Conservation (phyloP, 1,284 basidiomycete genomes). For the Cystobasidiaceae sp. region DNA sequence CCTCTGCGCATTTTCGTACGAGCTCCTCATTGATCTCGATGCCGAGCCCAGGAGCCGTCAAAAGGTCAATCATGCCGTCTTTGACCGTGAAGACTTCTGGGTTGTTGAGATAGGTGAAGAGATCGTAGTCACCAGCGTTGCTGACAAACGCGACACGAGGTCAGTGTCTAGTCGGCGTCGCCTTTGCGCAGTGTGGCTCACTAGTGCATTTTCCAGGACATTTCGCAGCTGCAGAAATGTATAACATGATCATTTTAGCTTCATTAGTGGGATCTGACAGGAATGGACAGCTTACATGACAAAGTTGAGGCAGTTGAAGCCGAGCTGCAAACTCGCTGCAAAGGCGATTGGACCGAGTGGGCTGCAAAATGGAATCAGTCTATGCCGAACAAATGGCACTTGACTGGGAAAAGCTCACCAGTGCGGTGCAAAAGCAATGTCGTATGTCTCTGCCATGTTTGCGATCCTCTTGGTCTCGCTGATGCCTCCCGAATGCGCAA, state of each 20-base stretch:
- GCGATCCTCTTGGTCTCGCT: constrained; percentile 66
- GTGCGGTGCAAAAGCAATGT: constrained; percentile 50
- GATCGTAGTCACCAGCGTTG: constrained; percentile 61
- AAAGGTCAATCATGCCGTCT: constrained; percentile 57
- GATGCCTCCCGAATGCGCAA: constrained; percentile 52
- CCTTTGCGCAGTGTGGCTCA: constrained; percentile 42
- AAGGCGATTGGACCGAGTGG: constrained; percentile 63
- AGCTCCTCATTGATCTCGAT: constrained; percentile 63
- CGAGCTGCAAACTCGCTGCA: constrained; percentile 55
- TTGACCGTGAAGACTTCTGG: constrained; percentile 59
- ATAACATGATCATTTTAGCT: constrained; percentile 42
- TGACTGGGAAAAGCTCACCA: no score
- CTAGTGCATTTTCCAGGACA: constrained; percentile 52
- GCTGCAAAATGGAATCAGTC: background rate
- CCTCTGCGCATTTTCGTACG: constrained; percentile 54
- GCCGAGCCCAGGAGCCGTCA: constrained; percentile 62
- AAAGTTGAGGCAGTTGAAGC: constrained; percentile 41
- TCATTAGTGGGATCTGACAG: no score
- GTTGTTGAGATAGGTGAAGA: constrained; percentile 55
- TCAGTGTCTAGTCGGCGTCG: background rate
- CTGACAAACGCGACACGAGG: background rate
- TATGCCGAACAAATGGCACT: background rate
- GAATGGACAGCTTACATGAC: constrained; percentile 37
- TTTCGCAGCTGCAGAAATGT: constrained; percentile 58
- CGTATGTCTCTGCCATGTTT: constrained; percentile 57